phyloP scores from a whole-genome alignment of 805 yeast genomes.

The Monosporozyma unispora region DNA sequence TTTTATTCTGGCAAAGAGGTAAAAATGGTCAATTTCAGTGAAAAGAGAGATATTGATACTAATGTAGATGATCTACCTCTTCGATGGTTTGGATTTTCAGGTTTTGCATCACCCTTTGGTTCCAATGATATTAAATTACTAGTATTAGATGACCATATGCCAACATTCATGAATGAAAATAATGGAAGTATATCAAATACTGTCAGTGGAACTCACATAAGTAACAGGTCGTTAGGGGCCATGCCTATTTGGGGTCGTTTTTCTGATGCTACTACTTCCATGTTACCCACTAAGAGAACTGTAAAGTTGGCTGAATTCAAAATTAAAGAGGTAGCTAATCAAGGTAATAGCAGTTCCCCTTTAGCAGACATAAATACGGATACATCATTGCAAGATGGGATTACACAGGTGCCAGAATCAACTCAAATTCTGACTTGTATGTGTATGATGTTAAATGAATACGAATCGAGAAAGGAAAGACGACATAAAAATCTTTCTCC shows the following conservation, averaged over 20 bases:
- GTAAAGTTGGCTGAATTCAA: constrained; percentile 18
- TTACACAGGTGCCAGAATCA: constrained; percentile 19
- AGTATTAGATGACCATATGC: constrained; percentile 28
- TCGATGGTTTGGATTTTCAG: constrained; percentile 35
- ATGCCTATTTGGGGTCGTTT: constrained; percentile 27
- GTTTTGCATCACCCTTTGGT: constrained; percentile 30
- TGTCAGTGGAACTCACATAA: background rate
- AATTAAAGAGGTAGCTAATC: constrained; percentile 13
- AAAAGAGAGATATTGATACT: constrained; percentile 30
- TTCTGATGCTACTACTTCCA: constrained; percentile 18
- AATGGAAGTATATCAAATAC: background rate
- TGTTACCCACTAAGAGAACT: constrained; percentile 24
- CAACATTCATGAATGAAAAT: constrained; percentile 23
- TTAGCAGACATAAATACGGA: background rate
- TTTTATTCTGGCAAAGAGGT: constrained; percentile 20
- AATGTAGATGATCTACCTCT: constrained; percentile 24
- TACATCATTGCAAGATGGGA: constrained; percentile 6
- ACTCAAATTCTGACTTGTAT: constrained; percentile 27
- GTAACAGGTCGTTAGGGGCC: constrained; percentile 14
- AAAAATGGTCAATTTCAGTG: constrained; percentile 26
- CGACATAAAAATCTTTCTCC: constrained; percentile 7
- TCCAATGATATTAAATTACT: constrained; percentile 29
- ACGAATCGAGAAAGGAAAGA: constrained; percentile 28
- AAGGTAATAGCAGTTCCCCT: background rate
- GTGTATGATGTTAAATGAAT: constrained; percentile 28